A percentile compares a stretch with the other conserved stretches of the same genome.
Conservation (phyloP, 495 filamentous ascomycete genomes). For the Aspergillus incahuasiensis region DNA sequence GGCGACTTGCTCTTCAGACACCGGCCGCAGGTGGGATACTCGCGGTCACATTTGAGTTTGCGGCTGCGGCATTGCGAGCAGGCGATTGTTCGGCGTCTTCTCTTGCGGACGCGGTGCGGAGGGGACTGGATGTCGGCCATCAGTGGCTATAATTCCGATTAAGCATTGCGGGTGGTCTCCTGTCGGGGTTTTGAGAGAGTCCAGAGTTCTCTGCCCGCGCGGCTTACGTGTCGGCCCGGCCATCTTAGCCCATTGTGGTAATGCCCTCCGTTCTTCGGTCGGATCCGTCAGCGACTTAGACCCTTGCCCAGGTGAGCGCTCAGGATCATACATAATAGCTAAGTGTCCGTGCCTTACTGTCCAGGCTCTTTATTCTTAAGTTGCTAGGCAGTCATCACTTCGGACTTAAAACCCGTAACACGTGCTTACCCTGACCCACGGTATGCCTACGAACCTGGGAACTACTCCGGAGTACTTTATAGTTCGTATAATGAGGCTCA, state of each 20-base stretch:
- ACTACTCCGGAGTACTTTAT: too few relatives aligned
- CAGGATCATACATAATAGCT: too few relatives aligned
- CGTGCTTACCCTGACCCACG: too few relatives aligned
- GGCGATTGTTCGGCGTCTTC: constrained; percentile 38
- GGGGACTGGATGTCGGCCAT: constrained; percentile 8
- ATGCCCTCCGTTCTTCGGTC: neutral
- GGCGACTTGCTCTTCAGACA: constrained; percentile 51
- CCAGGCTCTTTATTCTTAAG: too few relatives aligned
- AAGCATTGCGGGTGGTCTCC: neutral
- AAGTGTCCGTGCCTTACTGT: too few relatives aligned
- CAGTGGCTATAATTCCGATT: neutral
- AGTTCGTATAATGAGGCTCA: too few relatives aligned
- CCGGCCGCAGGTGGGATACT: constrained; percentile 59
- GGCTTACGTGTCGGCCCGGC: constrained; percentile 4
- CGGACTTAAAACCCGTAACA: too few relatives aligned
- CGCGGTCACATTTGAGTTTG: constrained; percentile 67
- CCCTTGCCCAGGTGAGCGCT: too few relatives aligned
- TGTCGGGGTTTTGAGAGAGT: neutral
- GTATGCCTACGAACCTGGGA: too few relatives aligned
- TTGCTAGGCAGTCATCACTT: too few relatives aligned
- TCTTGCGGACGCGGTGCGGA: constrained; percentile 32
- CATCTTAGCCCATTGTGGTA: constrained; percentile 6
- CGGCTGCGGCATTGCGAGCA: constrained; percentile 56
- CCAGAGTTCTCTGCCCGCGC: neutral
- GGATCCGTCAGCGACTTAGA: neutral